phyloP scores from a whole-genome alignment of 805 yeast species.

The Middelhovenomyces tepae region DNA sequence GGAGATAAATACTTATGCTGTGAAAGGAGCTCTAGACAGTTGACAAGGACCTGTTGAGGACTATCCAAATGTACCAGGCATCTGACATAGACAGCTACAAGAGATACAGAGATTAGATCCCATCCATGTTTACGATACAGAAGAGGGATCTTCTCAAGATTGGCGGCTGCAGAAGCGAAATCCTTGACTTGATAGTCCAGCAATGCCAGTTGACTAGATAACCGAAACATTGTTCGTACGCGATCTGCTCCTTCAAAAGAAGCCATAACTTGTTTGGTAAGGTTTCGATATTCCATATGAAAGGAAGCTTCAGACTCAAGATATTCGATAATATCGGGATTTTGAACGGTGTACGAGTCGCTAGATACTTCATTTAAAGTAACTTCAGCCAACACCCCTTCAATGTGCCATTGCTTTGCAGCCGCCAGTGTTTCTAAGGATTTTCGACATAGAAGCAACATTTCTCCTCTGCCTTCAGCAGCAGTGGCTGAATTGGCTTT shows the following conservation, averaged over 20 bases:
- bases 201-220: slow-evolving; percentile 73
- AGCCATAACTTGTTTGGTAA: slow-evolving; percentile 49
- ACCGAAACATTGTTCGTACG: slow-evolving; percentile 58
- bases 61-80: slow-evolving; percentile 38
- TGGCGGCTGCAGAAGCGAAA: slow-evolving; percentile 50
- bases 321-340: slow-evolving; percentile 17
- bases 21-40: slow-evolving; percentile 23
- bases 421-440: slow-evolving; percentile 26
- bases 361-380: slow-evolving; percentile 9
- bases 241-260: slow-evolving; percentile 45
- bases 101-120: slow-evolving; percentile 57
- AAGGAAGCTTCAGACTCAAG: slow-evolving; percentile 31
- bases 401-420: slow-evolving; percentile 21
- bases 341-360: slow-evolving; percentile 11
- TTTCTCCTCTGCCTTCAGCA: slow-evolving; percentile 34
- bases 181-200: slow-evolving; percentile 51
- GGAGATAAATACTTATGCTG: slow-evolving; percentile 15
- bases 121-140: slow-evolving; percentile 65
- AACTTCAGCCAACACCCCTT: slow-evolving; percentile 25
- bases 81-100: slow-evolving; percentile 58
- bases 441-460: slow-evolving; percentile 33
- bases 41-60: slow-evolving; percentile 20
- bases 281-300: slow-evolving; percentile 35
- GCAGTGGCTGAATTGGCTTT: slow-evolving; percentile 28
- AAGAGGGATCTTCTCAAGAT: slow-evolving; percentile 60